A percentile compares a stretch with the other conserved stretches of the same genome.
Evolutionary conservation across 768 basidiomycete species (phyloP).

Genomic region (Cystobasidiopsis lactophilus): DNA sequence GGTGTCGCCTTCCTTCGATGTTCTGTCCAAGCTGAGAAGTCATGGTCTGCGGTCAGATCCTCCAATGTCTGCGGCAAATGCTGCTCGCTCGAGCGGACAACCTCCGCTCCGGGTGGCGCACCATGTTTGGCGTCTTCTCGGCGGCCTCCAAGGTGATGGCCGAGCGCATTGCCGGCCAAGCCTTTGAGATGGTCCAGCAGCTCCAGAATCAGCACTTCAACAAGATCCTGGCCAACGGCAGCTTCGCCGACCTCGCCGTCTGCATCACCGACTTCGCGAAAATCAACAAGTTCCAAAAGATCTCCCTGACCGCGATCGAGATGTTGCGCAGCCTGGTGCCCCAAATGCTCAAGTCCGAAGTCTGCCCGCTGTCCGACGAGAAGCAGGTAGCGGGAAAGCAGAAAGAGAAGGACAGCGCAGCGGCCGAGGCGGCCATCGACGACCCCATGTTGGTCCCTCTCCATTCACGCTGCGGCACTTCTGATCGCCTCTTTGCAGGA

Average conservation of each 20-base stretch:
- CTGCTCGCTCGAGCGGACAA: slow-evolving; percentile 84
- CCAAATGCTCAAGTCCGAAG: slow-evolving; percentile 66
- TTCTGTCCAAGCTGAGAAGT: not conserved
- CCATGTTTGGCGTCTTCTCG: slow-evolving; percentile 96
- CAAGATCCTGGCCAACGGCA: slow-evolving; percentile 75
- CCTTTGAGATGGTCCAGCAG: slow-evolving; percentile 84
- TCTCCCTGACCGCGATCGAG: slow-evolving; percentile 81
- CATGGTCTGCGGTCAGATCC: slow-evolving; percentile 30
- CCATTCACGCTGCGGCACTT: slow-evolving; percentile 32
- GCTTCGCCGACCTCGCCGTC: slow-evolving; percentile 84
- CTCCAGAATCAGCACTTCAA: slow-evolving; percentile 76
- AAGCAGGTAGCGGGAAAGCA: slow-evolving; percentile 20
- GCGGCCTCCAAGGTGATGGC: slow-evolving; percentile 57
- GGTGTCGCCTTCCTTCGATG: slow-evolving; percentile 28
- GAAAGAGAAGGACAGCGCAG: not conserved
- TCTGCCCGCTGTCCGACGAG: slow-evolving; percentile 28
- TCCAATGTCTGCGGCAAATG: slow-evolving; percentile 98
- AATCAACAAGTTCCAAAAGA: slow-evolving; percentile 97
- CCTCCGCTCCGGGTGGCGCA: slow-evolving; percentile 93
- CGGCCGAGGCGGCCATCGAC: slow-evolving; percentile 9
- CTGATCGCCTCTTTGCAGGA: slow-evolving; percentile 32
- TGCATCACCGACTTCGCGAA: slow-evolving; percentile 99
- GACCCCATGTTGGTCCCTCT: slow-evolving; percentile 9
- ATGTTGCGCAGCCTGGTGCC: slow-evolving; percentile 88
- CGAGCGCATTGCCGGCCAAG: slow-evolving; percentile 79